A percentile compares a stretch with the other conserved stretches of the same genome.
phyloP scores from a whole-genome alignment of 2,329 filamentous ascomycete species.

The Escovopsis sp. region DNA sequence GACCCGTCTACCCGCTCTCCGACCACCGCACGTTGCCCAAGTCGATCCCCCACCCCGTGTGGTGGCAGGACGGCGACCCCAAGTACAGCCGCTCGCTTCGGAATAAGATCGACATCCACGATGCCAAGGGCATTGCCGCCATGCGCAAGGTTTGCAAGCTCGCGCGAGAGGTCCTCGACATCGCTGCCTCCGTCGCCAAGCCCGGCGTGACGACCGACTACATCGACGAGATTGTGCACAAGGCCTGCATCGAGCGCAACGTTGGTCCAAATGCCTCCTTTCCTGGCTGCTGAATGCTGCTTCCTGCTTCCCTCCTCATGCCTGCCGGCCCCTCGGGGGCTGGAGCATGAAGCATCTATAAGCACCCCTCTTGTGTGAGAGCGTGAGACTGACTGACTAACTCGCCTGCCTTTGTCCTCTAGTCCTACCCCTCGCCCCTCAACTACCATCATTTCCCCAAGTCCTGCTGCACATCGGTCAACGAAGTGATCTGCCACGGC shows the following conservation, averaged over 20 bases:
- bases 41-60: constrained; percentile 72
- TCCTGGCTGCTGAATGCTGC: too few relatives aligned
- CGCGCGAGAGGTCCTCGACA: constrained; percentile 81
- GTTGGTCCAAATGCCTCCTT: too few relatives aligned
- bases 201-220: constrained; percentile 95
- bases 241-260: constrained; percentile 82
- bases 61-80: constrained; percentile 68
- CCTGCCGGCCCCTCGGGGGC: too few relatives aligned
- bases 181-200: constrained; percentile 65
- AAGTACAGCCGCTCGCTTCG: constrained; percentile 45
- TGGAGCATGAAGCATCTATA: too few relatives aligned
- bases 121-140: constrained; percentile 63
- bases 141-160: constrained; percentile 89
- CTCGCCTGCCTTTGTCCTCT: constrained; percentile 6
- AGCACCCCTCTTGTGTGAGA: too few relatives aligned
- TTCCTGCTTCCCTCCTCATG: too few relatives aligned
- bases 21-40: constrained; percentile 57
- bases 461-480: constrained; percentile 89
- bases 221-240: constrained; percentile 88
- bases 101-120: constrained; percentile 71
- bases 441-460: constrained; percentile 97
- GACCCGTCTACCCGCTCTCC: constrained; percentile 79
- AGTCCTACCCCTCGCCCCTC: constrained; percentile 89
- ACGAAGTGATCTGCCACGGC: constrained; percentile 97
- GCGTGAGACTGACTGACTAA: not conserved